Conservation (phyloP, 495 filamentous ascomycete genomes). For the Xylaria curta region DNA sequence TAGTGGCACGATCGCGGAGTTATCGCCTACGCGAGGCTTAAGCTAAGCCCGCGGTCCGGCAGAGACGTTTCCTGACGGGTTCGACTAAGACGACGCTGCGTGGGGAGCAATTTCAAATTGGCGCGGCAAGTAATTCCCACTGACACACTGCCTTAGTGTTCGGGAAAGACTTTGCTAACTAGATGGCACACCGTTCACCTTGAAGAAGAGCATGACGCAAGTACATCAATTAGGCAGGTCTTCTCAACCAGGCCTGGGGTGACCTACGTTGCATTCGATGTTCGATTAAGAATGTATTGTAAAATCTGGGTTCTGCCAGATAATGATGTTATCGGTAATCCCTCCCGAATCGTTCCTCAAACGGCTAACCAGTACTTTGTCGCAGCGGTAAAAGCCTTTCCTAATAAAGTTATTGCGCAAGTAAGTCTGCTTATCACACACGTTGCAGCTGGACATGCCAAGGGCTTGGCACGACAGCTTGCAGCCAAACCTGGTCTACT, state of each 20-base stretch:
- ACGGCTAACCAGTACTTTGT: neutral
- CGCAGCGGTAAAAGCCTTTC: neutral
- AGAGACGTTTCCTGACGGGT: constrained; percentile 5
- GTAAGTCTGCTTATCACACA: constrained; percentile 18
- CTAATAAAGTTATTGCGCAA: constrained; percentile 3
- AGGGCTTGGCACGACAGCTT: constrained; percentile 19
- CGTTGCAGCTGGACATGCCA: constrained; percentile 18
- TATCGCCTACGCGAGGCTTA: neutral
- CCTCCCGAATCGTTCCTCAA: constrained; percentile 3
- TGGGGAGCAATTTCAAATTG: constrained; percentile 11
- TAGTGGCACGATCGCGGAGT: constrained; percentile 5
- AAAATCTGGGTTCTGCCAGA: neutral
- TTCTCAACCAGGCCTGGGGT: neutral
- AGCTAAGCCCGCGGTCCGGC: constrained; percentile 1
- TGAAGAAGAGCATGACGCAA: constrained; percentile 15
- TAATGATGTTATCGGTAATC: constrained; percentile 13
- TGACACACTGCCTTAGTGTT: constrained; percentile 18
- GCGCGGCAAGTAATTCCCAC: neutral
- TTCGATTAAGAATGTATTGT: neutral
- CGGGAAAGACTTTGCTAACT: neutral
- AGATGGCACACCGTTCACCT: constrained; percentile 7
- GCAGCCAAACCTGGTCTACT: neutral
- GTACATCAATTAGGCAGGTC: constrained; percentile 18
- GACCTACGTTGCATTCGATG: constrained; percentile 8
- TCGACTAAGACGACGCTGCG: constrained; percentile 6